Conservation (phyloP, 257 asterid genomes). For the Ehretia macrophylla region DNA sequence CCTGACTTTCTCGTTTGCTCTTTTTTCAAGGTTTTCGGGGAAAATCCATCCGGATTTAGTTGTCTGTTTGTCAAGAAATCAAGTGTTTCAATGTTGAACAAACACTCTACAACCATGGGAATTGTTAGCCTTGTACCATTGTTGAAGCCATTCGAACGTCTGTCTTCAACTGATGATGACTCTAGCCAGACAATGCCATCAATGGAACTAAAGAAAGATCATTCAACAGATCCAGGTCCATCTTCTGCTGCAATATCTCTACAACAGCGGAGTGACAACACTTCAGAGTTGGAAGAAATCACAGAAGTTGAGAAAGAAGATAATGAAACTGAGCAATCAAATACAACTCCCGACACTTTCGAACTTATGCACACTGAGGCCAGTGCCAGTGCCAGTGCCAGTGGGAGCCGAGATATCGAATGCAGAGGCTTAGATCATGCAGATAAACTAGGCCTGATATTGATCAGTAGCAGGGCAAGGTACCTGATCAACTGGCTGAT, state of each 20-base stretch:
- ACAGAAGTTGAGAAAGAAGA: not conserved
- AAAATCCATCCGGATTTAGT: constrained; percentile 84
- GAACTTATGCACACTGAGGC: not conserved
- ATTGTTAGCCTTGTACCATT: constrained; percentile 52
- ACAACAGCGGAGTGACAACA: constrained; percentile 20
- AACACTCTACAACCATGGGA: constrained; percentile 40
- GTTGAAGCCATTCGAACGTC: constrained; percentile 11
- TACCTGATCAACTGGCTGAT: constrained; percentile 63
- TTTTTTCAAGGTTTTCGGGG: constrained; percentile 70
- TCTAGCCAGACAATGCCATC: constrained; percentile 5
- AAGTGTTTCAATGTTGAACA: constrained; percentile 20
- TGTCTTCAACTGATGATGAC: constrained; percentile 4
- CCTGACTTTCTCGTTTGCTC: constrained; percentile 76
- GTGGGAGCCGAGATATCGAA: constrained; percentile 25
- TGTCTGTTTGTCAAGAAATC: constrained; percentile 68
- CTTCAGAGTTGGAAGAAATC: constrained; percentile 6
- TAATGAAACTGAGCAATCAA: not conserved
- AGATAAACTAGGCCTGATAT: constrained; percentile 54
- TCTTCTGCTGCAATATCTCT: constrained; percentile 12
- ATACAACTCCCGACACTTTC: not conserved
- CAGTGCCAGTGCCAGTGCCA: not conserved
- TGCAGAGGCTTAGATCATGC: constrained; percentile 70
- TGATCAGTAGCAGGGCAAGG: constrained; percentile 54
- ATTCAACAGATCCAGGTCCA: constrained; percentile 2
- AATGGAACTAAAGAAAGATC: not conserved